phyloP scores from a whole-genome alignment of 305 asterid species.

The Fraxinus nigra region DNA sequence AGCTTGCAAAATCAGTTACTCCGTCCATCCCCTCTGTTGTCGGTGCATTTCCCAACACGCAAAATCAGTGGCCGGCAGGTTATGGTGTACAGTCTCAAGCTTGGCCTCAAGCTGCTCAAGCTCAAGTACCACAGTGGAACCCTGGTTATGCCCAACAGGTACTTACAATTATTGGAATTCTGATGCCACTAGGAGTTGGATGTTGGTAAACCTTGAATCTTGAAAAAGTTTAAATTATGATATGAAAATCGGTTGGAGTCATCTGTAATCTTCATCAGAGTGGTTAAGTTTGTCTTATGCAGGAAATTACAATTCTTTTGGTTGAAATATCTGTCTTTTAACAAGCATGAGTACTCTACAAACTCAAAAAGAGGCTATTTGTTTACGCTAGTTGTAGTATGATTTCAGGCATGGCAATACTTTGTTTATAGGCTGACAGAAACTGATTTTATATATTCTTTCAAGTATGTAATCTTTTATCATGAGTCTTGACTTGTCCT shows the following conservation, averaged over 20 bases:
- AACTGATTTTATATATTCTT: neutral
- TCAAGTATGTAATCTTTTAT: neutral
- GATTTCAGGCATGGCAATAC: neutral
- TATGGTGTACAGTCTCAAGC: constrained; percentile 67
- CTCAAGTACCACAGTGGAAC: constrained; percentile 83
- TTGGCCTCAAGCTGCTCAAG: constrained; percentile 53
- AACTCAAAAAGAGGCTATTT: neutral
- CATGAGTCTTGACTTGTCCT: neutral
- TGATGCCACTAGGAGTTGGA: neutral
- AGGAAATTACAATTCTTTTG: neutral
- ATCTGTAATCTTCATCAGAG: neutral
- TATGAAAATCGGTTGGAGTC: neutral
- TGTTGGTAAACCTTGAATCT: neutral
- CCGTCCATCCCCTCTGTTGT: constrained; percentile 57
- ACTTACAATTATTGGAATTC: neutral
- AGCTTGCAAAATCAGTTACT: constrained; percentile 59
- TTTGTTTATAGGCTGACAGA: neutral
- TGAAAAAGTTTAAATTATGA: neutral
- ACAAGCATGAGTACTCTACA: neutral
- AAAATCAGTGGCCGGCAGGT: constrained; percentile 84
- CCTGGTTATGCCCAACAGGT: constrained; percentile 89
- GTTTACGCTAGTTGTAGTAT: neutral
- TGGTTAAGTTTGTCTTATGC: neutral
- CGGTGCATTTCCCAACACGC: constrained; percentile 70
- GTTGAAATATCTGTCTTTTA: neutral